Base-by-base conservation (phyloP, 352 stramenopile genomes). In the Aphanomyces stellatus region DNA sequence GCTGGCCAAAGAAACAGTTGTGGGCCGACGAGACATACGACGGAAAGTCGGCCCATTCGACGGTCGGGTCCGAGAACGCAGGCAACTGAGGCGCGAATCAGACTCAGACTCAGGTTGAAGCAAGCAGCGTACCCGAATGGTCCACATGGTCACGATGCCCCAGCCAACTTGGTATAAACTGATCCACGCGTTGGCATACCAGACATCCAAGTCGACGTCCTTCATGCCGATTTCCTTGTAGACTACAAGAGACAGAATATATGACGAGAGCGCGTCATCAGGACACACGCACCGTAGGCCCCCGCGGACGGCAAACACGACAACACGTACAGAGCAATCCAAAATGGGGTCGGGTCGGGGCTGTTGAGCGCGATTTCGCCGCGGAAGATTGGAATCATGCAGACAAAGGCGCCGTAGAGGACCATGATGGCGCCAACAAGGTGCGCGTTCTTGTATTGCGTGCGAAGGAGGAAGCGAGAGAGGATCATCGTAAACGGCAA, bases 151-250 rank as follows among this genome's bases (percentile, higher is more conserved):
- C 37, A 70, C 7, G 51, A 72, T 3, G 15, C 63, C 69, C 37
- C 64, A 74, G n/a, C 65, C 5, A 7, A 74, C 35, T 61, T 74
- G 69, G 49, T 67, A 74, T 3, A 49, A 49, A 41, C 31, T 61
- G 13, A 72, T 55, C 51, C 42, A 63, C 0, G 63, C 62, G 48
- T 74, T 74, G 46, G 64, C 57, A 42, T 74, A 74, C 53, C 55
- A 74, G 13, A 70, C 53, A 56, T 74, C 69, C 25, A 74, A 30
- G 43, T 72, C 55, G 22, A 69, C 55, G 22, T 65, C 59, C 40
- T 74, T 74, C 24, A 74, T 28, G 3, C 48, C 69, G 37, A 72
- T 60, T 51, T 74, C 69, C 53, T 74, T 74, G 69, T 72, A 72
- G 25, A 57, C 85, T 64, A 51, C 8, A 2, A 30, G 19, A 4